Base-by-base conservation (phyloP, 2,329 filamentous ascomycete species). In the Exserohilum turcica region DNA sequence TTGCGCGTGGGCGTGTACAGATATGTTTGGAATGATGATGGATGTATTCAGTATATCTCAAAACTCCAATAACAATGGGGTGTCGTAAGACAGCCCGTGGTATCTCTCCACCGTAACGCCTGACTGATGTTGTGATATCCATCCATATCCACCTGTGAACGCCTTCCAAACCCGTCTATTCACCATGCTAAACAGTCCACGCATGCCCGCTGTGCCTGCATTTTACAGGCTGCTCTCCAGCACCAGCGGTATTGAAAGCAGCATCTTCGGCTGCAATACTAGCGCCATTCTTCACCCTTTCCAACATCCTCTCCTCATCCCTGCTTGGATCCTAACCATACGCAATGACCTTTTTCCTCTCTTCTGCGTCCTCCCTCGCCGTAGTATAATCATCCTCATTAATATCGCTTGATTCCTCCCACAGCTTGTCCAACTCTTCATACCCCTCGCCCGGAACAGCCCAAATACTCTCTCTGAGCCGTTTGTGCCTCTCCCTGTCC, bases 401-500 rank as follows among this genome's bases (percentile, higher is more conserved):
- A 56, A 93, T 81, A 59, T 94, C 91, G 66, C 91, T 96, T 15
- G 86, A 88, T 70, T 96, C 91, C 35, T 94, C 91, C 88, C 90
- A 95, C 60, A 95, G 77, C 76, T 86, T 90, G 59, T 87, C 84
- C 76, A 91, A 87, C 76, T 97, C 93, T 45, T 62, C 59, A n/a
- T 71, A 70, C 7, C 81, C 78, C 28, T 84, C 82, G 7, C 83
- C 81, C 27, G 85, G 85, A 2, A 96, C 86, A 0, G 92, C 91
- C 94, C 95, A 99, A 58, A 96, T 95, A 65, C 87, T 92, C 77
- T 99, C 94, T 18, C 94, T 80, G 67, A 93, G 79, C 37, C 93
- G 81, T 80, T 99, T 99, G 75, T 99, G 95, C 37, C 94, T 81
- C 74, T 99, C 94, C 3, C 94, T 82, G 74, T 99, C 94, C 76